Conservation (phyloP, 2,329 filamentous ascomycete genomes). For the Pezicula carpinea region DNA sequence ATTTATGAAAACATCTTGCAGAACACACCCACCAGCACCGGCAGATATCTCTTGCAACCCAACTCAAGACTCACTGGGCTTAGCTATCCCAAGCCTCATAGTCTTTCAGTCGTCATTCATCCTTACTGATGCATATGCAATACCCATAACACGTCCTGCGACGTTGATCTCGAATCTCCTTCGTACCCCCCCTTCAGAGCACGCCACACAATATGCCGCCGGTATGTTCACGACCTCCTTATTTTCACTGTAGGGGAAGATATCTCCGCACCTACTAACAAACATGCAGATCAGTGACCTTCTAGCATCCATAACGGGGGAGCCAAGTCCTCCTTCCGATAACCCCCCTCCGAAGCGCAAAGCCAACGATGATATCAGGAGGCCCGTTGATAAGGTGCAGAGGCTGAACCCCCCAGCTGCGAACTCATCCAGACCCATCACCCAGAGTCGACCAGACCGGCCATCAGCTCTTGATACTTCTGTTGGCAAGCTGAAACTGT, state of each 20-base stretch:
- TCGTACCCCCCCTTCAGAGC: neutral
- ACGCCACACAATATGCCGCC: neutral
- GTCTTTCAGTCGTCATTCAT: neutral
- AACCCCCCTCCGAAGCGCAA: slow-evolving; percentile 48
- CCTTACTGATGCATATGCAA: neutral
- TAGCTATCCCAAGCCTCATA: neutral
- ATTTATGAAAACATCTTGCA: neutral
- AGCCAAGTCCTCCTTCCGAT: slow-evolving; percentile 31
- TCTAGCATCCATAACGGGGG: slow-evolving; percentile 58
- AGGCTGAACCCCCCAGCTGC: slow-evolving; percentile 26
- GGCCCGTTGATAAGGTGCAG: slow-evolving; percentile 37
- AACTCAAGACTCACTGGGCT: neutral
- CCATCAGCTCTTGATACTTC: slow-evolving; percentile 15
- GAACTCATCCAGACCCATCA: slow-evolving; percentile 18
- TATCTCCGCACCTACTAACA: slow-evolving; percentile 14
- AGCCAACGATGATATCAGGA: slow-evolving; percentile 45
- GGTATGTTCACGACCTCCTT: neutral
- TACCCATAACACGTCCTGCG: neutral
- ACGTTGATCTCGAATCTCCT: neutral
- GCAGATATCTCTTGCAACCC: neutral
- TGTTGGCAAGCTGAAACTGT: slow-evolving; percentile 18
- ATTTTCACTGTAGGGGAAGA: neutral
- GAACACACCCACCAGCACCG: too few species aligned
- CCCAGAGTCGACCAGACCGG: slow-evolving; percentile 5
- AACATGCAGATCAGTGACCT: slow-evolving; percentile 47